Percentiles rank a stretch among this genome's conserved stretches.
These are phyloP conservation scores for Scytalidium lignicola DNA, from an alignment of 2,329 filamentous ascomycete species.

Conservation along the genomic window DNA sequence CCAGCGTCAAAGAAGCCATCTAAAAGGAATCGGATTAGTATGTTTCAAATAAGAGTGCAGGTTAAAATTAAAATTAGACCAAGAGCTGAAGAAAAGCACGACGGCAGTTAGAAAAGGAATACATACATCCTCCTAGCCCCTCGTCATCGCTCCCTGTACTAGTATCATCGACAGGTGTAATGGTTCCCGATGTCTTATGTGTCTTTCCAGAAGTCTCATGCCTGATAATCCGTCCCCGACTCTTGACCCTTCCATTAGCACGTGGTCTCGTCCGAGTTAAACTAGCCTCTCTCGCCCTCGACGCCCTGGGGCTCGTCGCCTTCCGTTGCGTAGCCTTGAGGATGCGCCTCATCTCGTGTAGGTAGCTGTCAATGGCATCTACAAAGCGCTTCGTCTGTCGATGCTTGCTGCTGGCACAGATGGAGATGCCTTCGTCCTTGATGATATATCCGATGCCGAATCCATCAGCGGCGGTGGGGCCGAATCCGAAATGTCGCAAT, in stretches of 20 bases:
- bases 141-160: conserved; percentile 75
- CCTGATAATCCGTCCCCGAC: conserved; percentile 67
- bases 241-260: conserved; percentile 52
- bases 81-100: no score
- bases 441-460: conserved; percentile 99
- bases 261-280: conserved; percentile 16
- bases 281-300: conserved; percentile 56
- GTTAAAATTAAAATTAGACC: conserved; percentile 2
- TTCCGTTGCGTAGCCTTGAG: conserved; percentile 63
- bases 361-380: conserved; percentile 82
- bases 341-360: conserved; percentile 84
- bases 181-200: conserved; percentile 42
- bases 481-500: conserved; percentile 93
- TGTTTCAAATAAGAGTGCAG: background rate
- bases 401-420: conserved; percentile 91
- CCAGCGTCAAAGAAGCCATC: conserved; percentile 98
- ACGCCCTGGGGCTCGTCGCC: conserved; percentile 39
- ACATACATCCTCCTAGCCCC: conserved; percentile 88
- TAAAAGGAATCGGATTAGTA: conserved; percentile 33
- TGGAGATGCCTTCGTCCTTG: conserved; percentile 85
- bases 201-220: conserved; percentile 39
- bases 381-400: conserved; percentile 87
- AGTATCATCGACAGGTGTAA: conserved; percentile 64
- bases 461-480: conserved; percentile 86
- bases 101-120: conserved; percentile 10